Evolutionary conservation across 1,284 basidiomycete species (phyloP).

Genomic region (Gymnopus androsaceus): DNA sequence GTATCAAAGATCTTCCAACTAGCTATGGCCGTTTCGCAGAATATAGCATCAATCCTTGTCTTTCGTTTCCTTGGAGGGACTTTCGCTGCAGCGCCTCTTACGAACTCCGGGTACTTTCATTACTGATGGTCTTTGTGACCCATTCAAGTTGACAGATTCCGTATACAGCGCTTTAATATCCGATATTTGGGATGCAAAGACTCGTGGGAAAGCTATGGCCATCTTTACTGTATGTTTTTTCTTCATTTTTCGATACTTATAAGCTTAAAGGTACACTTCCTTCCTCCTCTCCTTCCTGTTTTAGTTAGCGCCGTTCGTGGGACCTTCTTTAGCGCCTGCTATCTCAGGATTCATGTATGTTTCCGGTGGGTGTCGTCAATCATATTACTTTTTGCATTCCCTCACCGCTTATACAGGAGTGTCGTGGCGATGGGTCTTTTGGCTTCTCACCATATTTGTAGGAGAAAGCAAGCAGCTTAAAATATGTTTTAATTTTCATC

Average conservation of each 20-base stretch:
- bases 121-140: constrained; percentile 4
- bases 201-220: constrained; percentile 69
- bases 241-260: no score
- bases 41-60: constrained; percentile 60
- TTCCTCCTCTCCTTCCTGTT: no score
- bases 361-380: no score
- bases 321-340: constrained; percentile 58
- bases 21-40: constrained; percentile 61
- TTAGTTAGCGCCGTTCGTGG: no score
- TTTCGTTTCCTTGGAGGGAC: constrained; percentile 73
- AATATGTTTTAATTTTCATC: neutral
- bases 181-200: constrained; percentile 69
- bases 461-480: neutral
- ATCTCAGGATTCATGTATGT: constrained; percentile 59
- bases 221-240: constrained; percentile 67
- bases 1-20: constrained; percentile 54
- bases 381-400: no score
- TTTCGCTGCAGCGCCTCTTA: constrained; percentile 52
- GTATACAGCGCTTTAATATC: constrained; percentile 57
- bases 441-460: constrained; percentile 72
- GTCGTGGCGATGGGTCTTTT: constrained; percentile 78
- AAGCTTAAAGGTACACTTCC: no score
- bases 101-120: constrained; percentile 47
- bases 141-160: neutral
- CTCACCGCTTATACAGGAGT: no score